Conservation (phyloP, 345 rosid genomes). For the Cardamine resedifolia region DNA sequence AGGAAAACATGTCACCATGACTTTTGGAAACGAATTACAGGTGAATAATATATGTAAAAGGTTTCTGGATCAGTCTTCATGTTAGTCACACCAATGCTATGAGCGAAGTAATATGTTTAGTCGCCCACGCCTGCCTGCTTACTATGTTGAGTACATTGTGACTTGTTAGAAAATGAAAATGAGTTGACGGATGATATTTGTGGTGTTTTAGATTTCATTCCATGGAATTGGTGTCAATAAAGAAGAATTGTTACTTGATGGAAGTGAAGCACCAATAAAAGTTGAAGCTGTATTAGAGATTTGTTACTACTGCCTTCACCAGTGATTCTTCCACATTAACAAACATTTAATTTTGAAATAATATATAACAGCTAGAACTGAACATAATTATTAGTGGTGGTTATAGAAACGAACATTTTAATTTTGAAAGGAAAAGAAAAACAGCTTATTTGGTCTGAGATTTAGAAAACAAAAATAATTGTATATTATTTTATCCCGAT, state of each 20-base stretch:
- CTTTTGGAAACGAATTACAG: constrained; percentile 21
- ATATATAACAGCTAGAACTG: constrained; percentile 8
- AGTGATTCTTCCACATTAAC: background rate
- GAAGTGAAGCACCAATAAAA: constrained; percentile 93
- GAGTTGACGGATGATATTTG: constrained; percentile 22
- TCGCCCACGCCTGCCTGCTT: background rate
- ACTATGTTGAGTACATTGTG: constrained; percentile 6
- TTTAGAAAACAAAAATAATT: constrained; percentile 11
- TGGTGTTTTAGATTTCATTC: constrained; percentile 61
- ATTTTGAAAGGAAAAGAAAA: background rate
- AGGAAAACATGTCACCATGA: constrained; percentile 66
- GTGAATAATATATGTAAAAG: background rate
- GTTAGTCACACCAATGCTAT: constrained; percentile 2
- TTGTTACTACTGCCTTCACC: no score
- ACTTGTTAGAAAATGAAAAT: constrained; percentile 12
- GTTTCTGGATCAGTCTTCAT: constrained; percentile 1
- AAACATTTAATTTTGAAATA: background rate
- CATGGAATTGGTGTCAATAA: constrained; percentile 79
- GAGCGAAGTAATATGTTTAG: constrained; percentile 10
- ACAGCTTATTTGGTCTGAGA: background rate
- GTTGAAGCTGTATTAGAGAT: constrained; percentile 83
- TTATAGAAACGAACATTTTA: background rate
- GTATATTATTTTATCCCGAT: background rate
- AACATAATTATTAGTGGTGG: background rate
- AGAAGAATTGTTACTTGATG: constrained; percentile 86